Base-by-base conservation (phyloP, 164 flowering plant genomes). In the Protea cynaroides region DNA sequence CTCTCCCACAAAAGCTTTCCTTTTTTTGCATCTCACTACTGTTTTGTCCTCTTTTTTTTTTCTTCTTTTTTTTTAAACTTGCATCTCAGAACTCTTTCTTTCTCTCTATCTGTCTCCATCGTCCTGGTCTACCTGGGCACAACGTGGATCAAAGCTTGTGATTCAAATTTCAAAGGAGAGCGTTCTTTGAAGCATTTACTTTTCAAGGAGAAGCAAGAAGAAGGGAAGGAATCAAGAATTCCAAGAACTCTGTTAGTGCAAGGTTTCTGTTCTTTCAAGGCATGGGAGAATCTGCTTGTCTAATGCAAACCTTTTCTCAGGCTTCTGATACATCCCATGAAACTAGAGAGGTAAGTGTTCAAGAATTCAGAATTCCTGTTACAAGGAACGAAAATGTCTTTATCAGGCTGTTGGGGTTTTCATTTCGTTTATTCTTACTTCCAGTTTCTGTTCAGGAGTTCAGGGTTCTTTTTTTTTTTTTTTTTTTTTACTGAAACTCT, bases 201-300 rank as follows among this genome's bases (percentile, higher is more conserved):
- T 34, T 40, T 40, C 7, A 56, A 59, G 53, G 55, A 63, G 36
- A 56, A 38, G 65, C 59, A 51, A 34, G 37, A 52, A 25, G 29
- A 11, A 25, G 37, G 38, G 51, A 29, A 14, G 34, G 34, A 29
- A n/a, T 11, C 12, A 61, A 37, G 60, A 59, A 49, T 43, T 50
- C 36, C 22, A 53, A 17, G n/a, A 47, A 46, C 29, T 49, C 50
- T 43, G 25, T 44, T 23, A 29, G 34, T 5, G 34, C 5, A 5
- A 29, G 34, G 34, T 29, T 29, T 29, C 10, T 57, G 40, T 50
- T 25, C 34, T 58, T 36, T 14, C 64, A 44, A 44, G 10, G 12
- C n/a, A 87, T 85, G 89, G 84, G 75, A 22, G 88, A 85, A 68
- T 79, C 94, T 1, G 77, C 90, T 63, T 81, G 80, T 72, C 81